Conservation (phyloP, 495 filamentous ascomycete species). For the Articulospora tetracladia region DNA sequence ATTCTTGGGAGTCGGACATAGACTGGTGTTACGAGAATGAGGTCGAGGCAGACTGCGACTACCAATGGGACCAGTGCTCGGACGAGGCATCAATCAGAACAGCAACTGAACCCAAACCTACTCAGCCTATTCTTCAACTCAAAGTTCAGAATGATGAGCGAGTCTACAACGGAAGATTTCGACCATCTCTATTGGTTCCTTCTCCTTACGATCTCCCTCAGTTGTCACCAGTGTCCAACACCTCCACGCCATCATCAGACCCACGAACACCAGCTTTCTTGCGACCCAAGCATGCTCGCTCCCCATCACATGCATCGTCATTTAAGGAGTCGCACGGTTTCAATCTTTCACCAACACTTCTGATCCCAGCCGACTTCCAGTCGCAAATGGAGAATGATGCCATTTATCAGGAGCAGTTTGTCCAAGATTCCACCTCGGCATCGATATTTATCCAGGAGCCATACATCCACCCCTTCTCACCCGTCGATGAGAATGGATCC, state of each 20-base stretch:
- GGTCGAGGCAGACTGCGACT: constrained; percentile 86
- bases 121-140: constrained; percentile 13
- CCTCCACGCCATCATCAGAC: constrained; percentile 12
- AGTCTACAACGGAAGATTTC: constrained; percentile 23
- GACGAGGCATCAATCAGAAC: constrained; percentile 22
- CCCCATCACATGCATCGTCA: constrained; percentile 42
- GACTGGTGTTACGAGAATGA: constrained; percentile 93
- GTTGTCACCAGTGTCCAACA: constrained; percentile 28
- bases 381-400: constrained; percentile 24
- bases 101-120: constrained; percentile 20
- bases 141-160: constrained; percentile 22
- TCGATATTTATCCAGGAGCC: constrained; percentile 15
- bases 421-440: constrained; percentile 5
- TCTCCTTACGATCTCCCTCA: constrained; percentile 41
- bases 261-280: constrained; percentile 22
- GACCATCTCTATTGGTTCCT: constrained; percentile 35
- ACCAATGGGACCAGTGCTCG: constrained; percentile 66
- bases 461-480: constrained; percentile 17
- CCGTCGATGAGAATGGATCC: constrained; percentile 19
- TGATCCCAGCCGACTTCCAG: constrained; percentile 40
- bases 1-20: constrained; percentile 90
- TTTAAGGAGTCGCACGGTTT: constrained; percentile 54
- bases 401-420: constrained; percentile 19
- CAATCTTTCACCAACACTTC: constrained; percentile 46
- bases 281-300: constrained; percentile 23